Evolutionary conservation across 495 filamentous ascomycete genomes (phyloP).

Genomic region (Aspergillus carlsbadensis): DNA sequence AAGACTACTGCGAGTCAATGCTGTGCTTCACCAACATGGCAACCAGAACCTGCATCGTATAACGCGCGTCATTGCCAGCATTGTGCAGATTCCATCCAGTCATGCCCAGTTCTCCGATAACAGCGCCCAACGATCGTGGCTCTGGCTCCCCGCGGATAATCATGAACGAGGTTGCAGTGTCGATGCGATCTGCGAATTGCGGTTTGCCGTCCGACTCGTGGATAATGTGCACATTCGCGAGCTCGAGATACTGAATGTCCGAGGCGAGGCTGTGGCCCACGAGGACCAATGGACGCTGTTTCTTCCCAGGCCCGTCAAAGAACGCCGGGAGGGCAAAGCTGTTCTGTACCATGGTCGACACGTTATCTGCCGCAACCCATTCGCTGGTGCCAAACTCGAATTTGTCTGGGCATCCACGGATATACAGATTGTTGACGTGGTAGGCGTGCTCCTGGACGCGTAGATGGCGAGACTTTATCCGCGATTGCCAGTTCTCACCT

Average conservation of each 20-base stretch:
- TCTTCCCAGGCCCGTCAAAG: slow-evolving; percentile 7
- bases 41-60: slow-evolving; percentile 76
- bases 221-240: slow-evolving; percentile 51
- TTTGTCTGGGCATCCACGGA: slow-evolving; percentile 65
- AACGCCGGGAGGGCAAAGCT: slow-evolving; percentile 52
- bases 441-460: slow-evolving; percentile 67
- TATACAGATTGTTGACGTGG: slow-evolving; percentile 61
- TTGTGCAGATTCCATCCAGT: slow-evolving; percentile 73
- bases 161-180: slow-evolving; percentile 69
- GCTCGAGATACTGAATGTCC: slow-evolving; percentile 66
- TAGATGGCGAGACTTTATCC: slow-evolving; percentile 72
- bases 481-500: slow-evolving; percentile 60
- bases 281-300: slow-evolving; percentile 63
- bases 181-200: slow-evolving; percentile 53
- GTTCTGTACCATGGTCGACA: slow-evolving; percentile 38
- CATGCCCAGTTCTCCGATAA: slow-evolving; percentile 67
- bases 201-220: neutral
- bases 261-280: slow-evolving; percentile 70
- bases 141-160: slow-evolving; percentile 50
- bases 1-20: neutral
- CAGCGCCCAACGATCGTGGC: slow-evolving; percentile 50
- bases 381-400: slow-evolving; percentile 74
- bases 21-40: slow-evolving; percentile 52
- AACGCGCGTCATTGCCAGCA: slow-evolving; percentile 91
- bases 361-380: slow-evolving; percentile 38